Evolutionary conservation across 2,329 filamentous ascomycete species (phyloP), one percentile per base, ranked within the genome.

Genomic region (Colletotrichum zoysiae): DNA sequence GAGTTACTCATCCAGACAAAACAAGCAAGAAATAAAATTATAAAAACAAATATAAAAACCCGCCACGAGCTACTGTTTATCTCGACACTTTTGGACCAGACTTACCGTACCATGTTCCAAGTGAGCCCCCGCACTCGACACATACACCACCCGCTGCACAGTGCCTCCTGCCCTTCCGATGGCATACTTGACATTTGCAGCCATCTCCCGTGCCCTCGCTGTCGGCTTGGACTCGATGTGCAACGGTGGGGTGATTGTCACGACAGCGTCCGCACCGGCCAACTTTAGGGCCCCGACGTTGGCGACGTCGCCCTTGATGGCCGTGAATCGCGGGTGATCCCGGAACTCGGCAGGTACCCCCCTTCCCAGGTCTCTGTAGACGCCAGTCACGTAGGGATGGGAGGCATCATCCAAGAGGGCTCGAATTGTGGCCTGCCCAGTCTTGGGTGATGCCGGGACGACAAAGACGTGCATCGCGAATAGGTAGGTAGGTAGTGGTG

Each of bases 231-330:
- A 76, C 77, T 51, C 79, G 76, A 14, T 74, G 76, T 12, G 70
- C 76, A 11, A 3, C 86, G 79, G 79, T 0, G 80, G 80, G 1
- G 80, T 79, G 44, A 80, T 71, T 50, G 81, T 82, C 57, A 82
- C 76, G 23, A 82, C 76, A 6, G 76, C 79, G 38, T 79, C 75
- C 3, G 78, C 79, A 14, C 63, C 66, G 8, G 68, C 61, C 53
- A 82, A 81, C 50, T 80, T 74, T 11, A 82, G 75, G 1, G 74
- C 74, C 0, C 30, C 51, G 0, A 75, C 78, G 2, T 74, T 65
- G 20, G 68, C 73, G 9, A 81, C 76, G n/a, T 82, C 80, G 26
- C 79, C 80, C 58, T 77, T 73, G 12, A 74, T 71, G 3, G 79
- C 77, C 42, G 75, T 63, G 23, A 82, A 82, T n/a, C 75, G 76